Base-by-base conservation (phyloP, 148 eudicot species). In the Polygonum aviculare region DNA sequence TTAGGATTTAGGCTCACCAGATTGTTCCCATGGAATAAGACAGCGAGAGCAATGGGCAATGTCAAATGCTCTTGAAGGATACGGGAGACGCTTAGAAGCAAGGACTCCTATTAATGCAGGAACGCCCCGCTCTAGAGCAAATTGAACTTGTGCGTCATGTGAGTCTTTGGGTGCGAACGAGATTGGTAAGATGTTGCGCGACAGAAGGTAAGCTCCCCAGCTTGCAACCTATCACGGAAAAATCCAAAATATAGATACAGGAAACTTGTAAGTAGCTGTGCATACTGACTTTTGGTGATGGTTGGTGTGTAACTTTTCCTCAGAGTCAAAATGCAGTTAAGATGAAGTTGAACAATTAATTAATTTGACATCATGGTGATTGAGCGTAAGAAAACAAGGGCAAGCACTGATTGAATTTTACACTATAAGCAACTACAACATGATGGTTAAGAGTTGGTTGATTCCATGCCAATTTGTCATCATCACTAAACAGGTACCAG, bases 41-140 rank as follows among this genome's bases (percentile, higher is more conserved):
- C 96, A 91, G 62, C 96, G 81, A 31, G 96, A 91, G 72, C 96
- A 91, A 63, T 90, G 95, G 80, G 93, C 93, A 90, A 91, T 88
- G 77, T 91, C 96, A 77, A 91, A 91, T 38, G 91, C 86, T 78
- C 89, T 76, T 22, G 93, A 82, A 72, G 97, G 93, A 76, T 83
- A 91, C n/a, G 93, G 91, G 86, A 89, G 87, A 65, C 57, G 80
- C 69, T 87, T 91, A 26, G 87, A 74, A 69, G 93, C 97, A 81
- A 91, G 90, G 67, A 91, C 90, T 74, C 97, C 97, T 44, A 91
- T 91, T 38, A 83, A 78, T 77, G 97, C 97, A 11, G 93, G 97
- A 15, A 91, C 90, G 74, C 97, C 97, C 69, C 97, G 80, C 78
- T 91, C 97, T 35, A 89, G 75, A 40, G 97, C 93, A 86, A 91